Conservation (phyloP, 805 yeast genomes). For the Monosporozyma siamensis region DNA sequence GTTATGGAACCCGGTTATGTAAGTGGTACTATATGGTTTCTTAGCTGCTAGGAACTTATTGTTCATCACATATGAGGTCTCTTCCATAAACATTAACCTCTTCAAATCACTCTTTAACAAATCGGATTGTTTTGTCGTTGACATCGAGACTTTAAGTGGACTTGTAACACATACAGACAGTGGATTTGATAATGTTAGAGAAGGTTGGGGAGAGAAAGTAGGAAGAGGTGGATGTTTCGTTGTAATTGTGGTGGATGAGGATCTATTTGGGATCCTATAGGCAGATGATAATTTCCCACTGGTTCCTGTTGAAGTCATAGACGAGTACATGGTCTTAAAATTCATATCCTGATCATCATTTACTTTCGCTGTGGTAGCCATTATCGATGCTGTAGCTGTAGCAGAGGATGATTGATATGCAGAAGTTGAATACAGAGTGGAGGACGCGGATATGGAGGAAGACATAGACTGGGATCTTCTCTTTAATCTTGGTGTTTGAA, state of each 20-base stretch:
- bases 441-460: constrained; percentile 2
- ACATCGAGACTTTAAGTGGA: background rate
- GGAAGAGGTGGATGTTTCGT: background rate
- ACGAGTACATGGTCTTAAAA: background rate
- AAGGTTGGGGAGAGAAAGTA: no score
- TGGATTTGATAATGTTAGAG: background rate
- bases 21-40: background rate
- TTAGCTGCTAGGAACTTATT: background rate
- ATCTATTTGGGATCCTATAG: background rate
- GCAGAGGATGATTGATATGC: background rate
- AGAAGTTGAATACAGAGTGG: background rate
- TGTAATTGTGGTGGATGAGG: background rate
- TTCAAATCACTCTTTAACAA: constrained; percentile 7
- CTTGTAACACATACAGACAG: background rate
- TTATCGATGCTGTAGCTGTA: background rate
- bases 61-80: background rate
- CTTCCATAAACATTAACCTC: constrained; percentile 2
- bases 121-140: constrained; percentile 5
- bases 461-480: constrained; percentile 5
- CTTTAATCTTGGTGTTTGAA: background rate
- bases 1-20: constrained; percentile 7
- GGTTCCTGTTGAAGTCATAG: background rate
- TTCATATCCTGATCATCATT: background rate
- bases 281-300: background rate
- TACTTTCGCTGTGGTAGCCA: background rate